These are phyloP conservation scores for Thermochaetoides thermophila DNA, from an alignment of 495 filamentous ascomycete species.

Conservation along the genomic window DNA sequence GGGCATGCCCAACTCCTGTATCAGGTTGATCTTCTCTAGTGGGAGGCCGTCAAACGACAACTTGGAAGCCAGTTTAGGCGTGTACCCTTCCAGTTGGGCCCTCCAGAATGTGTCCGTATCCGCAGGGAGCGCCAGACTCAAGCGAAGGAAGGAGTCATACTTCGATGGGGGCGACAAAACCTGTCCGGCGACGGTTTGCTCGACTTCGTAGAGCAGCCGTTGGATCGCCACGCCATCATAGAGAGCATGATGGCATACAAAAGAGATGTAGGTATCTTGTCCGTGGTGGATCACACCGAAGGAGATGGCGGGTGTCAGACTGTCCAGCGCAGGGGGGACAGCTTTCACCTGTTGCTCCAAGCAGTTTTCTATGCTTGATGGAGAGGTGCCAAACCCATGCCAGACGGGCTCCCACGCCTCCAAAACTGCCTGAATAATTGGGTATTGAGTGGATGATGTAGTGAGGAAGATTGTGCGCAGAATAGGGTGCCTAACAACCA, in stretches of 20 bases:
- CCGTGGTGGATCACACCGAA: constrained; percentile 17
- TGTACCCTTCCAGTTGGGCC: constrained; percentile 31
- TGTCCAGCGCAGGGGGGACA: constrained; percentile 18
- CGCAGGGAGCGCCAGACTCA: constrained; percentile 12
- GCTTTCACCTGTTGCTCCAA: constrained; percentile 12
- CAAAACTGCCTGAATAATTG: constrained; percentile 47
- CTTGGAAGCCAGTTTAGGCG: constrained; percentile 36
- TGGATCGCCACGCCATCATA: constrained; percentile 65
- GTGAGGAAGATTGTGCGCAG: constrained; percentile 46
- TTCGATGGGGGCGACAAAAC: constrained; percentile 27
- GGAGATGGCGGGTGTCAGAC: constrained; percentile 21
- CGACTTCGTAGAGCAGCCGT: constrained; percentile 48
- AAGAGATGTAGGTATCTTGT: constrained; percentile 33
- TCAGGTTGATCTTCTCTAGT: too few relatives aligned
- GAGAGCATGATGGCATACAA: constrained; percentile 58
- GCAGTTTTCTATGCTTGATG: constrained; percentile 8
- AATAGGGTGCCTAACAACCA: constrained; percentile 45
- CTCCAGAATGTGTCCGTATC: constrained; percentile 48
- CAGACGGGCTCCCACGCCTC: constrained; percentile 17
- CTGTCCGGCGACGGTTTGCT: constrained; percentile 31
- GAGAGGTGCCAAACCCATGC: constrained; percentile 13
- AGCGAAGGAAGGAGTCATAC: constrained; percentile 29
- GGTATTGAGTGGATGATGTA: constrained; percentile 33
- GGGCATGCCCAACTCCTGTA: constrained; percentile 5
- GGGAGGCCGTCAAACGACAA: too few relatives aligned